Base-by-base conservation (phyloP, 2,329 filamentous ascomycete species). In the Lizonia empirigonia region DNA sequence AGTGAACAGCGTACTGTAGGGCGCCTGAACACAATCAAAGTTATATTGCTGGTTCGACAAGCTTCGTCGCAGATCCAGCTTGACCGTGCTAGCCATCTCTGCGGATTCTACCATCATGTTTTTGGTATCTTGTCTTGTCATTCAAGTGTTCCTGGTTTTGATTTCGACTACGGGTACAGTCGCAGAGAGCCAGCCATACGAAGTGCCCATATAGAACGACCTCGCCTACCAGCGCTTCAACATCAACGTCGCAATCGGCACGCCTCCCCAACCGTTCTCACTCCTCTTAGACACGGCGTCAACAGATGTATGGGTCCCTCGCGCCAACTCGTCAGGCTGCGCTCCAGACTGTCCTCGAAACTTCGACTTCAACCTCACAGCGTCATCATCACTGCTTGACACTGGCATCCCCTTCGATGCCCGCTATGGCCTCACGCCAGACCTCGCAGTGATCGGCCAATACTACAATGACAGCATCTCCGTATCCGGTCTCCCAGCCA, bases 381-480 rank as follows among this genome's bases (percentile, higher is more conserved):
- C 30, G 4, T 48, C 44, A 13, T 36, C 30, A 15, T 27, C 24
- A n/a, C 7, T 23, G 1, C 4, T 26, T 12, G 16, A 5, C 5
- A 39, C 27, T 10, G 13, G 15, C 33, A 44, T 40, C 30, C 49
- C 54, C 2, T 58, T 53, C 24, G 54, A 57, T 23, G 58, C 40
- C 0, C 46, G 53, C 27, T 61, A 55, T 19, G 56, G 53, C 5
- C 44, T 59, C 12, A 58, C 58, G 2, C 56, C 51, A 10, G 53
- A 55, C 22, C 49, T 52, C 5, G 44, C 48, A 15, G 48, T 59
- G 35, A 10, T 55, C 4, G 58, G 56, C 9, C 33, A 40, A 9
- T 59, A 55, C 37, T 59, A 55, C 49, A 56, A 56, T 16, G 56
- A 59, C 24, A 57, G 34, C 5, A 10, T 59, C 4, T 38, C 27